Base-by-base conservation (phyloP, 352 stramenopile genomes). In the Pilasporangium apinafurcum region DNA sequence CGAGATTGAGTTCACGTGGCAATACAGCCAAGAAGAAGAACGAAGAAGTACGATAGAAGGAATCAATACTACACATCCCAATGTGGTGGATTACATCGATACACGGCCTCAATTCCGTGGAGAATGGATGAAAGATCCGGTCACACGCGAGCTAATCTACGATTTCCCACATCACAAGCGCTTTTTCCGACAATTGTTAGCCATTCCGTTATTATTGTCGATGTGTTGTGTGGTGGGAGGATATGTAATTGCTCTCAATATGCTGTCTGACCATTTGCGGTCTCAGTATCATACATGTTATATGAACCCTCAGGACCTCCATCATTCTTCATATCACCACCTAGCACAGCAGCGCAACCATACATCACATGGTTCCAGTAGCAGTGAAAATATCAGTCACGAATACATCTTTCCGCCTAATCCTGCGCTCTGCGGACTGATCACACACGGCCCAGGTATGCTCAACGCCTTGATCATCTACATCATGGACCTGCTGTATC, bases 351-450 rank as follows among this genome's bases (percentile, higher is more conserved):
- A n/a, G n/a, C n/a, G n/a, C n/a, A n/a, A n/a, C n/a, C 29, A 37
- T 12, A 12, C 17, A 12, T 2, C 26, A 2, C 16, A 37, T 21
- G 28, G 2, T 34, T 24, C 26, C 13, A 21, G 33, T 22, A 9
- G 39, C 8, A 47, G 22, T 35, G 37, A 59, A 17, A 26, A 46
- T 34, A 54, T 38, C 35, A 48, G 30, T 38, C 53, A 46, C 8
- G 37, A 91, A 12, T 70, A 65, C 25, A 73, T 89, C 40, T 69
- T 68, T 37, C 47, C 86, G 44, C 63, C 94, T 37, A 95, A 85
- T 55, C 72, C 70, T 48, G 33, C 44, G n/a, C 38, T 52, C 10
- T 86, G 73, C 40, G 49, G 51, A 0, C 20, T 67, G n/a, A 55
- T 82, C 37, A 51, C 65, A 2, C 70, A 86, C 26, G 69, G 73